phyloP scores from a whole-genome alignment of 2,329 filamentous ascomycete genomes.

The Scedosporium boydii region DNA sequence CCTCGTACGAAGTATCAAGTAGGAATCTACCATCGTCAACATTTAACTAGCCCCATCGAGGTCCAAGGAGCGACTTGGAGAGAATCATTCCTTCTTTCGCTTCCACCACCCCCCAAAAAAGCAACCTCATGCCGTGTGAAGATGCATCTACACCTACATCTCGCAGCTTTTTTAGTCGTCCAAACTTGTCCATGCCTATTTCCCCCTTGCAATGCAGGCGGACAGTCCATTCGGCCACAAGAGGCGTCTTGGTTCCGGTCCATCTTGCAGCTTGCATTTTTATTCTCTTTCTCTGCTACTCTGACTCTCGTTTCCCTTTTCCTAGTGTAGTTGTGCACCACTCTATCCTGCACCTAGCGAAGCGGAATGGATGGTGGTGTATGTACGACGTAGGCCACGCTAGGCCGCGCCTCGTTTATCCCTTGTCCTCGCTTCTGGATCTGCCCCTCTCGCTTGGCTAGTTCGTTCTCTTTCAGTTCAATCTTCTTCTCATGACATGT shows the following conservation, averaged over 20 bases:
- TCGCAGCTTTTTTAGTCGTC: background rate
- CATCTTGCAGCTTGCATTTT: background rate
- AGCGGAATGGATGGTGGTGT: background rate
- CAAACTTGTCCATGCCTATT: background rate
- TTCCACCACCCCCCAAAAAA: background rate
- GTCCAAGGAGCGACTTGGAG: background rate
- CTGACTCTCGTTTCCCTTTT: background rate
- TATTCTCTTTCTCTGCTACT: background rate
- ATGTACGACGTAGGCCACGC: background rate
- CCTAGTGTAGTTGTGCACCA: background rate
- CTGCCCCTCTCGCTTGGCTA: no score
- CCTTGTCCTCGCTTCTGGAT: no score
- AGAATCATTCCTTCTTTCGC: background rate
- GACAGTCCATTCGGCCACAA: background rate
- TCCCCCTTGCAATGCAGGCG: background rate
- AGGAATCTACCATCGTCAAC: no score
- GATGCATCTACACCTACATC: background rate
- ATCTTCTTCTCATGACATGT: no score
- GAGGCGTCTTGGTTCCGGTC: background rate
- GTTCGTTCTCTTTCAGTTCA: no score
- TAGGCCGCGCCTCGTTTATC: no score
- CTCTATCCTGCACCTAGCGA: background rate
- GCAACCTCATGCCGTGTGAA: background rate
- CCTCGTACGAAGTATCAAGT: no score
- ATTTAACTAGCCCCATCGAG: no score